Percentiles rank a stretch among this genome's conserved stretches.
phyloP scores from a whole-genome alignment of 345 rosid genomes.

The Sisymbrium altissimum region DNA sequence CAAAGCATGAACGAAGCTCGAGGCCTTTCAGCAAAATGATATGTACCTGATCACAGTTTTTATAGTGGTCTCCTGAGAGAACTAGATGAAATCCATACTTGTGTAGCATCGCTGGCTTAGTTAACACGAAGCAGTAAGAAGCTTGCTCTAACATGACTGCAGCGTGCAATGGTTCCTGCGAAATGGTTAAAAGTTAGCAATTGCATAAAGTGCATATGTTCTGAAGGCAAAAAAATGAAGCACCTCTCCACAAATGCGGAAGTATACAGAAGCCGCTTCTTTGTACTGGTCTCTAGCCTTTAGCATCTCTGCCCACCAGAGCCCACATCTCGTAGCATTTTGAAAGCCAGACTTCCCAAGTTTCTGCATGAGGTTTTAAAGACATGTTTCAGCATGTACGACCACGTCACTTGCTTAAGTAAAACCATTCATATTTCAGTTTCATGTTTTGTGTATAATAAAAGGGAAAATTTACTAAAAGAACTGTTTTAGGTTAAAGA shows the following conservation, averaged over 20 bases:
- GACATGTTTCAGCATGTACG: conserved; percentile 15
- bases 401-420: conserved; percentile 6
- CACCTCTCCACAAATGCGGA: conserved; percentile 95
- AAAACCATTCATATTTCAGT: background rate
- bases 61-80: conserved; percentile 94
- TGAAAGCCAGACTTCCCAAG: conserved; percentile 70
- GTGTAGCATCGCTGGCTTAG: conserved; percentile 86
- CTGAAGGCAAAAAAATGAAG: conserved; percentile 25
- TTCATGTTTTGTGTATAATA: conserved; percentile 17
- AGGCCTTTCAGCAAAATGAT: conserved; percentile 18
- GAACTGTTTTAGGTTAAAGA: conserved; percentile 11
- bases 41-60: conserved; percentile 90
- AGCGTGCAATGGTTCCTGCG: conserved; percentile 82
- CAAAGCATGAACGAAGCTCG: conserved; percentile 20
- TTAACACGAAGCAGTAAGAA: conserved; percentile 89
- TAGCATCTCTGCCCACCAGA: conserved; percentile 98
- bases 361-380: conserved; percentile 49
- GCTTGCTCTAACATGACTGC: conserved; percentile 99
- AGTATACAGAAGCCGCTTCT: conserved; percentile 95
- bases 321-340: conserved; percentile 91
- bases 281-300: conserved; percentile 77
- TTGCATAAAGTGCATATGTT: background rate
- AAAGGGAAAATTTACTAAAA: conserved; percentile 2
- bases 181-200: conserved; percentile 26
- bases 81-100: conserved; percentile 97